phyloP scores from a whole-genome alignment of 495 filamentous ascomycete species.

The Glutinoglossum americanum region DNA sequence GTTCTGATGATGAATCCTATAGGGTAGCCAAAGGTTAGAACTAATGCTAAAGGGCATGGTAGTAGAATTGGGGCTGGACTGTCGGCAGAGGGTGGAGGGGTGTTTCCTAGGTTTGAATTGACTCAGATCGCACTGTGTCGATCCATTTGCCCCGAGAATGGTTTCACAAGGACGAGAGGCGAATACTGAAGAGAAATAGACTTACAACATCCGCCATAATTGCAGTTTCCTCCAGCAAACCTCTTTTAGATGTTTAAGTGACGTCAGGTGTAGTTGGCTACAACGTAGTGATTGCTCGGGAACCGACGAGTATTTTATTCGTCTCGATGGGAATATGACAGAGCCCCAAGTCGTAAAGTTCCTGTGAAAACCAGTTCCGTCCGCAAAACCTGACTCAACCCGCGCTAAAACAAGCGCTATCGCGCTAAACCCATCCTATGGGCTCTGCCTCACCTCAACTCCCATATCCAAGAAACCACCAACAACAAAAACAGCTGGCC shows the following conservation, averaged over 20 bases:
- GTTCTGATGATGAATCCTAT: constrained; percentile 18
- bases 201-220: constrained; percentile 33
- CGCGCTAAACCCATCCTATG: neutral
- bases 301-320: neutral
- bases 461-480: neutral
- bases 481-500: neutral
- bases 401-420: neutral
- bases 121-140: no score
- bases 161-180: neutral
- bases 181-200: constrained; percentile 9
- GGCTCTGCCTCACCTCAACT: neutral
- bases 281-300: neutral
- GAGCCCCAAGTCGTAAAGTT: neutral
- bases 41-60: constrained; percentile 12
- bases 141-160: neutral
- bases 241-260: neutral
- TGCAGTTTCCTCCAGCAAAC: constrained; percentile 8
- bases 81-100: no score
- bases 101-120: no score
- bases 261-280: neutral
- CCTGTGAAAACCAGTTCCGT: neutral
- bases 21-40: constrained; percentile 3
- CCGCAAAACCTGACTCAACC: neutral
- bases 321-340: neutral
- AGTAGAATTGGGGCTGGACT: neutral